Evolutionary conservation across 768 basidiomycete species (phyloP).

Genomic region (Suillus subluteus): DNA sequence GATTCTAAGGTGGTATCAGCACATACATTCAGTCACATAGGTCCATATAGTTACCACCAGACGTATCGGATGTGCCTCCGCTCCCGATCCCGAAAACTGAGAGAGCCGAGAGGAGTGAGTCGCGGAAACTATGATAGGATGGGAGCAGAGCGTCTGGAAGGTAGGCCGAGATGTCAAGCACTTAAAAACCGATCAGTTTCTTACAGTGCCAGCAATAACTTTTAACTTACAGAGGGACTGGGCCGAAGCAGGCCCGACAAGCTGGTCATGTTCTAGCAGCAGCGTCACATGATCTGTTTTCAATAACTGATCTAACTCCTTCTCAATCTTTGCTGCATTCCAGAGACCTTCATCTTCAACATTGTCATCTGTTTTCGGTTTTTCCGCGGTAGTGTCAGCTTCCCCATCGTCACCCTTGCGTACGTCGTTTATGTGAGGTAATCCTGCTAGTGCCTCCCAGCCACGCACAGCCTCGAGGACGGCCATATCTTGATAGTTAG

Average conservation of each 20-base stretch:
- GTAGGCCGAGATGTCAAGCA: conserved; percentile 80
- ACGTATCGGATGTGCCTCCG: conserved; percentile 35
- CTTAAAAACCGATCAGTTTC: conserved; percentile 41
- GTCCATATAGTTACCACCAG: conserved; percentile 39
- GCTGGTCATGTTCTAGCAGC: conserved; percentile 77
- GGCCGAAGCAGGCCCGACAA: conserved; percentile 52
- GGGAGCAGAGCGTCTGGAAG: conserved; percentile 82
- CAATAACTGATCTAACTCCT: conserved; percentile 58
- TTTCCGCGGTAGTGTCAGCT: conserved; percentile 24
- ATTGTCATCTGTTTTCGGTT: conserved; percentile 40
- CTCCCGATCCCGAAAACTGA: conserved; percentile 62
- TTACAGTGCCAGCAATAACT: neutral
- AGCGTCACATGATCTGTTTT: conserved; percentile 73
- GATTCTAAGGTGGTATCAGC: conserved; percentile 46
- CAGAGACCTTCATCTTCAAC: conserved; percentile 62
- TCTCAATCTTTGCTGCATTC: conserved; percentile 60
- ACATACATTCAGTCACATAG: conserved; percentile 3
- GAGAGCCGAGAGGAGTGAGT: conserved; percentile 64
- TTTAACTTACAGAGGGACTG: conserved; percentile 58
- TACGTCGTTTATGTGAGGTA: conserved; percentile 74
- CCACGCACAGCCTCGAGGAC: conserved; percentile 96
- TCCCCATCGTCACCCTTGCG: conserved; percentile 50
- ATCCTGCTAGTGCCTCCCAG: conserved; percentile 76
- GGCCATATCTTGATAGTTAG: conserved; percentile 99
- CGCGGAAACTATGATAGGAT: conserved; percentile 69